Base-by-base conservation (phyloP, 129 eudicot genomes). In the Lactuca saligna region DNA sequence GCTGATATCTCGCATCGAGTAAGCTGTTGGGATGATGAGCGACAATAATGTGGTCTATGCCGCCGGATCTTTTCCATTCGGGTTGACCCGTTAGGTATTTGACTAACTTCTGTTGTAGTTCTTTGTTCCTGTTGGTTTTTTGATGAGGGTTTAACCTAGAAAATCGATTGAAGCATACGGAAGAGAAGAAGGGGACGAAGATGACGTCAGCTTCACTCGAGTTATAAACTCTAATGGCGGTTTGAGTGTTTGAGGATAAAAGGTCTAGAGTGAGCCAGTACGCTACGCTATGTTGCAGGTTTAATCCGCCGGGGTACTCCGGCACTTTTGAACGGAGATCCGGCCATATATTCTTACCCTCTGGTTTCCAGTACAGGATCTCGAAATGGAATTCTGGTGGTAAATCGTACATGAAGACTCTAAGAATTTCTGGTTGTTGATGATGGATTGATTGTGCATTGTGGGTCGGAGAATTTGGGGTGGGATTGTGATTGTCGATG, bases 11-110 rank as follows among this genome's bases (percentile, higher is more conserved):
- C 15, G 96, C 98, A 57, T 86, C 87, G 35, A 82, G 70, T 41
- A 93, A 79, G 58, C 98, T 93, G 64, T 93, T 93, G 0, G 98
- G 98, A 78, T 93, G 96, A 46, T 93, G 98, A 17, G 98, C 96
- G 13, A 79, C 51, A 35, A 93, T 72, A 39, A 93, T 62, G 55
- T 93, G 98, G 65, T 93, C 96, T 37, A 69, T 81, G 2, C 98
- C 98, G 49, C 91, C 87, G 0, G 95, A 86, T 61, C 79, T 83
- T 73, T 88, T 70, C 98, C 96, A 92, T 75, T 93, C 95, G 58
- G 81, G 79, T 63, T 82, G 98, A 69, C 74, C 66, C 54, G 68
- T 78, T 77, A 89, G 68, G 74, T 73, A 86, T 34, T 75, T 68
- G 7, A 87, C 98, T 77, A 89, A 70, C 72, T 86, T 85, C 25